Conservation (phyloP, 345 rosid species). For the Dipteronia dyeriana region DNA sequence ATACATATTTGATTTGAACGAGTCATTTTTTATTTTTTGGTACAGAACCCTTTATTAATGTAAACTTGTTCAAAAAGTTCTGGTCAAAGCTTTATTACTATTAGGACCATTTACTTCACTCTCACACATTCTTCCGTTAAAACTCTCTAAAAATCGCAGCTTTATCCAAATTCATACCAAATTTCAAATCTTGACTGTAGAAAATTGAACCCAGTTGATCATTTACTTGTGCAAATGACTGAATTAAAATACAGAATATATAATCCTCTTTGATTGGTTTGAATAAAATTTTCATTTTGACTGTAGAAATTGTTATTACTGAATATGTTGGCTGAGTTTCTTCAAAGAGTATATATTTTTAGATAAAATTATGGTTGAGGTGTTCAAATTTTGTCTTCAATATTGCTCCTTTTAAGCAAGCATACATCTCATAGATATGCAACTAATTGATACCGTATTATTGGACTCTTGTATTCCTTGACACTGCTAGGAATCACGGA, state of each 20-base stretch:
- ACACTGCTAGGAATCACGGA: no score
- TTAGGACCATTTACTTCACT: background rate
- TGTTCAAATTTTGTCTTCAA: background rate
- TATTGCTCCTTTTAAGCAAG: no score
- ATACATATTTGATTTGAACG: no score
- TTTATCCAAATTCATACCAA: constrained; percentile 8
- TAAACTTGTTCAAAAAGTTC: no score
- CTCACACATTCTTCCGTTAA: no score
- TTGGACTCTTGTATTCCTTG: no score
- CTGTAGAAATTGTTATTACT: background rate
- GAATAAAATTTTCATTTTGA: background rate
- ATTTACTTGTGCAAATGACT: background rate
- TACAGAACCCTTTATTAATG: no score
- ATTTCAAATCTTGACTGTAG: background rate
- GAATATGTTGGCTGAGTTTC: background rate
- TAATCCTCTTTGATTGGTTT: background rate
- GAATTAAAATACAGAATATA: background rate
- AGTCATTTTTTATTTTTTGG: no score
- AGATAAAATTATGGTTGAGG: background rate
- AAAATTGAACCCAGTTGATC: background rate
- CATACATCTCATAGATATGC: no score
- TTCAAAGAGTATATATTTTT: background rate
- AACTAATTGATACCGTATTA: no score
- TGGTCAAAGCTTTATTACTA: background rate
- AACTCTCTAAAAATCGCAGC: constrained; percentile 4